Conservation (phyloP, 768 basidiomycete genomes). For the Russula sp. region DNA sequence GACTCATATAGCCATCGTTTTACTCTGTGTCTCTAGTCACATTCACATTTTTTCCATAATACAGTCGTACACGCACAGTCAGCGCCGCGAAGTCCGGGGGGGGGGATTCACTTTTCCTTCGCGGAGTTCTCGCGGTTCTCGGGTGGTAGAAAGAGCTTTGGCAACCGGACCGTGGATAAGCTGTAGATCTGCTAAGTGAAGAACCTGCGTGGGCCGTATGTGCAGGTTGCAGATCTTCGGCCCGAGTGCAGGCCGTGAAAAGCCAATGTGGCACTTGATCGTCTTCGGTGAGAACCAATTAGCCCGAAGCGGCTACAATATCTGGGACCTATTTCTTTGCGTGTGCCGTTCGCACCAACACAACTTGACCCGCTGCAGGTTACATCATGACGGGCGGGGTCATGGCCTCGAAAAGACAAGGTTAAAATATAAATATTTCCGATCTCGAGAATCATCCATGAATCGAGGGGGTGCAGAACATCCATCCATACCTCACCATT, state of each 20-base stretch:
- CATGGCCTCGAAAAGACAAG: too few relatives aligned
- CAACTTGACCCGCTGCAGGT: too few relatives aligned
- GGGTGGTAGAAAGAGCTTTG: constrained; percentile 30
- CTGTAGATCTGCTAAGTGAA: constrained; percentile 65
- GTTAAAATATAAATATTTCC: too few relatives aligned
- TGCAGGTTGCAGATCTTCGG: constrained; percentile 27
- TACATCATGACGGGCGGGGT: too few relatives aligned
- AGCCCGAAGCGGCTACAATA: too few relatives aligned
- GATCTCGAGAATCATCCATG: too few relatives aligned
- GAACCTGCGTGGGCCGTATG: constrained; percentile 56
- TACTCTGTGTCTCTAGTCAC: constrained; percentile 24
- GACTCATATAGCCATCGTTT: neutral
- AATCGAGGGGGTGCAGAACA: too few relatives aligned
- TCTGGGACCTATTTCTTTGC: too few relatives aligned
- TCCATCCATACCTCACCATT: too few relatives aligned
- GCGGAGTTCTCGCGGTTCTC: neutral
- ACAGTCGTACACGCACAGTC: constrained; percentile 27
- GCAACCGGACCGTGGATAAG: constrained; percentile 45
- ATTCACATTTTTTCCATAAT: constrained; percentile 29
- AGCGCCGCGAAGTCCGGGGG: constrained; percentile 5
- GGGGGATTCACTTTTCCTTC: constrained; percentile 39
- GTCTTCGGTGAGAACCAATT: too few relatives aligned
- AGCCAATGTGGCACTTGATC: too few relatives aligned
- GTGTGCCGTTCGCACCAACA: too few relatives aligned
- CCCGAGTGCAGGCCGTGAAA: constrained; percentile 1